Evolutionary conservation across 768 basidiomycete genomes (phyloP).

Genomic region (Mycena olivaceomarginata): DNA sequence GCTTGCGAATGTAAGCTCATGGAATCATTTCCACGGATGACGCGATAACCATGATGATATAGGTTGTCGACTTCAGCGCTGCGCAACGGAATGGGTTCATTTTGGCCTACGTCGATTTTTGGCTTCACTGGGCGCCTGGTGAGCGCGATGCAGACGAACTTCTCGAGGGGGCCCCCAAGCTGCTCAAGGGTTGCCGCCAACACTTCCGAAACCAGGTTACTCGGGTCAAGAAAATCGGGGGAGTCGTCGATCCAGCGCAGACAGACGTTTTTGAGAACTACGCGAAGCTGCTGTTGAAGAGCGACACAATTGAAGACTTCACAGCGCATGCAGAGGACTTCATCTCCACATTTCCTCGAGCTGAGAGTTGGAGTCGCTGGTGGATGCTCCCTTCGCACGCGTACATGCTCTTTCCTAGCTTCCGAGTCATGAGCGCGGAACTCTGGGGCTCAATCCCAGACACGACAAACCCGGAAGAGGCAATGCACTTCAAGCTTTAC

Average conservation of each 20-base stretch:
- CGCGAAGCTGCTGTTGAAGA: not conserved
- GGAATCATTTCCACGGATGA: not conserved
- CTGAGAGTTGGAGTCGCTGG: not conserved
- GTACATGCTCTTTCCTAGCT: not conserved
- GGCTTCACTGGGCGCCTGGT: not conserved
- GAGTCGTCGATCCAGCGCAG: not conserved
- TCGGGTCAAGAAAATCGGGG: not conserved
- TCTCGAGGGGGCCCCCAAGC: not conserved
- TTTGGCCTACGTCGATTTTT: not conserved
- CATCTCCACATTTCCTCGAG: not conserved
- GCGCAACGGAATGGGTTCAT: not conserved
- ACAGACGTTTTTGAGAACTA: not conserved
- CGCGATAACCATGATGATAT: not conserved
- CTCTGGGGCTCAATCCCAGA: not conserved
- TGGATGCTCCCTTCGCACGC: not conserved
- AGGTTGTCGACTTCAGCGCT: too few species aligned
- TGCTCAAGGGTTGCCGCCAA: not conserved
- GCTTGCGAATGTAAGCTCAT: not conserved
- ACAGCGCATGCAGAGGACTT: not conserved
- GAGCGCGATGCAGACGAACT: not conserved
- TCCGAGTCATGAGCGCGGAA: not conserved
- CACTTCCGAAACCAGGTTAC: not conserved
- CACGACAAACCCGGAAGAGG: not conserved
- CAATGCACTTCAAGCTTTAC: not conserved
- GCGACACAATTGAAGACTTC: not conserved